Evolutionary conservation across 495 filamentous ascomycete genomes (phyloP).

Genomic region (Neurospora pannonica): DNA sequence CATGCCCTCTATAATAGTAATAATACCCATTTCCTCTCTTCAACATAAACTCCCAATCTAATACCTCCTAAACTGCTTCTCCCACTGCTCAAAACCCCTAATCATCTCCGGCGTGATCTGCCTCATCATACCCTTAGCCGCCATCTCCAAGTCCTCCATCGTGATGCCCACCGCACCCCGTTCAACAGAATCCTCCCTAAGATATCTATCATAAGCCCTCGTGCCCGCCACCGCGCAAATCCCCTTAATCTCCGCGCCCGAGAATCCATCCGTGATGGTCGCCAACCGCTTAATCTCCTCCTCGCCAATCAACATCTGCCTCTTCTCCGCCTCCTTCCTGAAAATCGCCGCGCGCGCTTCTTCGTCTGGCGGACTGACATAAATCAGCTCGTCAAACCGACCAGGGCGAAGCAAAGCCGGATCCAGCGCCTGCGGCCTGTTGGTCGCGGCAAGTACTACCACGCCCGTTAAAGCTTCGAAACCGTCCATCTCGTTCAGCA

Average conservation of each 20-base stretch:
- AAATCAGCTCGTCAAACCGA: slow-evolving; percentile 80
- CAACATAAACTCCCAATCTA: neutral
- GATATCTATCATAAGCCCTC: slow-evolving; percentile 31
- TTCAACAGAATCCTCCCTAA: slow-evolving; percentile 1
- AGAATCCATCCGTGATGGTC: slow-evolving; percentile 66
- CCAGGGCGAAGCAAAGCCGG: slow-evolving; percentile 81
- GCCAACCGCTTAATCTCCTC: slow-evolving; percentile 60
- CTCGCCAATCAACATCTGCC: slow-evolving; percentile 47
- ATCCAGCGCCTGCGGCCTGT: slow-evolving; percentile 80
- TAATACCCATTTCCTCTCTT: neutral
- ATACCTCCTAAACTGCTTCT: slow-evolving; percentile 28
- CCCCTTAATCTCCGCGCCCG: slow-evolving; percentile 78
- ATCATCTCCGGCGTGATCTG: slow-evolving; percentile 62
- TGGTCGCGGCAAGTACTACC: slow-evolving; percentile 88
- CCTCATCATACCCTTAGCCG: slow-evolving; percentile 51
- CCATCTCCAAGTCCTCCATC: slow-evolving; percentile 55
- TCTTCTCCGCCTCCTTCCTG: slow-evolving; percentile 46
- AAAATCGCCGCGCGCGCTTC: slow-evolving; percentile 72
- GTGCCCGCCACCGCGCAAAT: slow-evolving; percentile 51
- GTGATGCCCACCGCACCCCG: slow-evolving; percentile 43
- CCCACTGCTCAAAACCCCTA: slow-evolving; percentile 59
- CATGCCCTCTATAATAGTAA: neutral
- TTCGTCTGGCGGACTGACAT: slow-evolving; percentile 75
- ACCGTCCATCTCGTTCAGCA: slow-evolving; percentile 95
- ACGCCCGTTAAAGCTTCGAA: slow-evolving; percentile 80